These are phyloP conservation scores for Chalciporus sphaerocephalus DNA, from an alignment of 768 basidiomycete species.

Conservation along the genomic window DNA sequence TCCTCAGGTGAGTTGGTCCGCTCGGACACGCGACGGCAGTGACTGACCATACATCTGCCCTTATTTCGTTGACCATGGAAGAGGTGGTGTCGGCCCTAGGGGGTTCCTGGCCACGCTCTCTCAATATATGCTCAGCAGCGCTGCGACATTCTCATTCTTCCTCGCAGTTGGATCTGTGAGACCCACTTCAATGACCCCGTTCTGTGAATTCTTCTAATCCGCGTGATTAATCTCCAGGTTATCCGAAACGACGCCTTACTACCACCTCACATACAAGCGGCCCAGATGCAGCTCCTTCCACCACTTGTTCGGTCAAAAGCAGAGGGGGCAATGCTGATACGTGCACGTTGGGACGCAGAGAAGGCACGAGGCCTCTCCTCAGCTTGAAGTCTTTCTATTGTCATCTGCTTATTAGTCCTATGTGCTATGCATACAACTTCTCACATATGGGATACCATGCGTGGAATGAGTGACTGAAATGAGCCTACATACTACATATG, in stretches of 20 bases:
- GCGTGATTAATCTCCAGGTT: constrained; percentile 47
- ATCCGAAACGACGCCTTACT: constrained; percentile 76
- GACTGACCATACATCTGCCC: constrained; percentile 9
- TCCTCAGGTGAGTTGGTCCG: constrained; percentile 63
- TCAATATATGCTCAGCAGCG: constrained; percentile 97
- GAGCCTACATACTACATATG: constrained; percentile 13
- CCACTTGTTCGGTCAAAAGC: constrained; percentile 58
- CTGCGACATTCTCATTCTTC: constrained; percentile 97
- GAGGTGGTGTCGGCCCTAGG: constrained; percentile 87
- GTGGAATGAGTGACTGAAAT: constrained; percentile 6
- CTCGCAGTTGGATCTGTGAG: constrained; percentile 88
- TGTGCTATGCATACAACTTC: constrained; percentile 8
- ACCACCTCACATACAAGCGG: constrained; percentile 59
- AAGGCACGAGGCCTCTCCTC: constrained; percentile 28
- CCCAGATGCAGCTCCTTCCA: constrained; percentile 52
- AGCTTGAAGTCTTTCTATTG: constrained; percentile 12
- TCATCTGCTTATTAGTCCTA: constrained; percentile 10
- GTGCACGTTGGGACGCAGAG: constrained; percentile 72
- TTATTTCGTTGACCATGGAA: constrained; percentile 26
- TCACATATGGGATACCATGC: constrained; percentile 10
- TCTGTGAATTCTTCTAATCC: constrained; percentile 2
- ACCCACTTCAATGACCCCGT: constrained; percentile 1
- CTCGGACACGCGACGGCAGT: not conserved
- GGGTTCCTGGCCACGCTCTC: constrained; percentile 89
- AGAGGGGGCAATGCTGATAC: constrained; percentile 68